phyloP scores from a whole-genome alignment of 2,329 filamentous ascomycete genomes.

The Furcasterigmium furcatum region DNA sequence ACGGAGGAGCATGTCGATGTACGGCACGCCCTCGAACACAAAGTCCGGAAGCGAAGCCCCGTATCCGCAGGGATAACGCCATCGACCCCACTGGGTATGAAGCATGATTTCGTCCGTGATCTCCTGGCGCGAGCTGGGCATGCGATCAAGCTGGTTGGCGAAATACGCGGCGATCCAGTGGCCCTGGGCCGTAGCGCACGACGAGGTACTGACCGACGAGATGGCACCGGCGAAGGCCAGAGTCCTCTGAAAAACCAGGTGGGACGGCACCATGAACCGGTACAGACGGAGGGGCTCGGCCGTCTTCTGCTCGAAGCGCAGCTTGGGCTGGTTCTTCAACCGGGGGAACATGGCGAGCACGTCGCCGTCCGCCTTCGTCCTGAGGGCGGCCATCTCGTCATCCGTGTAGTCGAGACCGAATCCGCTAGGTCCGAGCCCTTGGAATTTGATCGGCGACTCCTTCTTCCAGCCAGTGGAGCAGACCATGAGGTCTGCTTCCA shows the following conservation, averaged over 20 bases:
- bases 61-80: constrained; percentile 50
- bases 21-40: constrained; percentile 59
- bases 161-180: constrained; percentile 59
- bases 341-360: constrained; percentile 14
- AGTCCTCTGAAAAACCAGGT: constrained; percentile 14
- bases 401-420: constrained; percentile 44
- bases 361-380: constrained; percentile 11
- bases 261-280: constrained; percentile 20
- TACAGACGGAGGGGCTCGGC: constrained; percentile 18
- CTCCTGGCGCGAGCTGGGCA: constrained; percentile 20
- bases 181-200: constrained; percentile 33
- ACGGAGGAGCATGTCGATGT: constrained; percentile 25
- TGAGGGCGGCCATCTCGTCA: constrained; percentile 7
- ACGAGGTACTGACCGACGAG: constrained; percentile 25
- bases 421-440: constrained; percentile 17
- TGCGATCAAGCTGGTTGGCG: constrained; percentile 38
- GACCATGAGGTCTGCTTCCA: constrained; percentile 43
- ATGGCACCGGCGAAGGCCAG: constrained; percentile 30
- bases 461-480: constrained; percentile 52
- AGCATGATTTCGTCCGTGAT: constrained; percentile 41
- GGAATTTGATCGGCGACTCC: constrained; percentile 39
- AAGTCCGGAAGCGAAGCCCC: constrained; percentile 50
- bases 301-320: constrained; percentile 13
- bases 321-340: constrained; percentile 16
- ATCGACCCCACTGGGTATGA: constrained; percentile 50